phyloP scores from a whole-genome alignment of 2,329 filamentous ascomycete genomes.

The Phialophora expanda region DNA sequence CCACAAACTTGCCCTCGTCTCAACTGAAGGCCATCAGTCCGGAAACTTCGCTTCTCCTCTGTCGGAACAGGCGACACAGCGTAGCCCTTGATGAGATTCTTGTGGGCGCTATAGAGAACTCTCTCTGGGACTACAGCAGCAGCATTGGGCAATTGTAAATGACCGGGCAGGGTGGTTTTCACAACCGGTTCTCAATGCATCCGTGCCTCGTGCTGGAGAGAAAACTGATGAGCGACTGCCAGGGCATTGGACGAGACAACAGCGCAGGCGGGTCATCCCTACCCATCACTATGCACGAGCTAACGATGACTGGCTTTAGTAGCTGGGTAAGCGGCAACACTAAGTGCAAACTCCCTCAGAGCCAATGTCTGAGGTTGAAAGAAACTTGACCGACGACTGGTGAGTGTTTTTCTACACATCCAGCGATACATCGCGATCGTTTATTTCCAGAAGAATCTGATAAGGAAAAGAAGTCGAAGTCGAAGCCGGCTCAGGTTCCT shows the following conservation, averaged over 20 bases:
- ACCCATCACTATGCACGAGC: constrained; percentile 21
- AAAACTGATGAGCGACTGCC: constrained; percentile 10
- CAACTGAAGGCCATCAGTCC: neutral
- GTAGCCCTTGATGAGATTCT: neutral
- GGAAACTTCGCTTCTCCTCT: neutral
- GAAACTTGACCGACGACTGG: neutral
- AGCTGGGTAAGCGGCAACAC: constrained; percentile 25
- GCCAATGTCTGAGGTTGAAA: neutral
- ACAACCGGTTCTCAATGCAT: neutral
- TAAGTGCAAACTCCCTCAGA: constrained; percentile 13
- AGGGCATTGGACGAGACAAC: constrained; percentile 16
- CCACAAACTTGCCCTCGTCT: constrained; percentile 3
- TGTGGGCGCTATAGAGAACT: neutral
- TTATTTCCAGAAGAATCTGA: neutral
- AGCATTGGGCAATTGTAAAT: neutral
- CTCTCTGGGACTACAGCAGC: neutral
- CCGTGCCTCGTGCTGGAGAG: constrained; percentile 13
- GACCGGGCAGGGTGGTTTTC: neutral
- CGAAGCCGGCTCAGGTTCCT: neutral
- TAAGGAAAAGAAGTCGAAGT: constrained; percentile 20
- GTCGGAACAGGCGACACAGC: neutral
- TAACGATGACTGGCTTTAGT: constrained; percentile 25
- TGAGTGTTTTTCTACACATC: neutral
- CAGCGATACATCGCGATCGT: neutral
- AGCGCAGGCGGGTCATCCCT: constrained; percentile 25